Percentiles rank a stretch among this genome's conserved stretches.
These are phyloP conservation scores for Solanum bukasovii DNA, from an alignment of 257 asterid species.

Conservation along the genomic window DNA sequence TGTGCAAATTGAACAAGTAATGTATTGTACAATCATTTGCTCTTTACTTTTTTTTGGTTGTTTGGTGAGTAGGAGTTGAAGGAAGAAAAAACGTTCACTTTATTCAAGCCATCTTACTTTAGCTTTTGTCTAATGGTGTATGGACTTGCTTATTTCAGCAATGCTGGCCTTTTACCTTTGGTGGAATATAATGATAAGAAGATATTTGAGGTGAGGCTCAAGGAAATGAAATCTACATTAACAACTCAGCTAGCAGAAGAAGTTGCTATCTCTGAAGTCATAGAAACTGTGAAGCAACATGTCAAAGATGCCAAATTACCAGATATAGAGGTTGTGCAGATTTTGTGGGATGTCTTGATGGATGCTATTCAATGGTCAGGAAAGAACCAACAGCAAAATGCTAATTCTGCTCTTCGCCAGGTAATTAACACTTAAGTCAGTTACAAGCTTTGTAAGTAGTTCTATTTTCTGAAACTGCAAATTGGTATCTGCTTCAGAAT, in stretches of 20 bases:
- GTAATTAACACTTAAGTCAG: constrained; percentile 17
- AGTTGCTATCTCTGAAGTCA: constrained; percentile 75
- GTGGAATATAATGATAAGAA: constrained; percentile 84
- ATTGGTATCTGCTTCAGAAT: background rate
- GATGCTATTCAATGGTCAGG: constrained; percentile 99
- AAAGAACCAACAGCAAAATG: constrained; percentile 94
- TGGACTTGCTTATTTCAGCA: constrained; percentile 32
- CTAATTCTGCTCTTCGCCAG: constrained; percentile 89
- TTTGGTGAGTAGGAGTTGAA: background rate
- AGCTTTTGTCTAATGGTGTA: background rate
- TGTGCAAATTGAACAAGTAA: background rate
- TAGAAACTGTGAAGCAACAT: constrained; percentile 86
- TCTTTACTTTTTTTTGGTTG: background rate
- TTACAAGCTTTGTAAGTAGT: background rate
- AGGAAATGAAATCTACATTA: constrained; percentile 82
- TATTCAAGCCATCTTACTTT: background rate
- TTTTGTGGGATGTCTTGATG: constrained; percentile 93
- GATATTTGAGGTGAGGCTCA: constrained; percentile 69
- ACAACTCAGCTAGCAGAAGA: constrained; percentile 75
- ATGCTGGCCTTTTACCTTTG: constrained; percentile 61
- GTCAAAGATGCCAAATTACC: constrained; percentile 90
- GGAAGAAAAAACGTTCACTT: background rate
- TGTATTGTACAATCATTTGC: background rate
- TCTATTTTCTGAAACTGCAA: background rate
- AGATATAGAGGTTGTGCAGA: constrained; percentile 76